Evolutionary conservation across 257 asterid species (phyloP).

Genomic region (Plectranthus barbatus): DNA sequence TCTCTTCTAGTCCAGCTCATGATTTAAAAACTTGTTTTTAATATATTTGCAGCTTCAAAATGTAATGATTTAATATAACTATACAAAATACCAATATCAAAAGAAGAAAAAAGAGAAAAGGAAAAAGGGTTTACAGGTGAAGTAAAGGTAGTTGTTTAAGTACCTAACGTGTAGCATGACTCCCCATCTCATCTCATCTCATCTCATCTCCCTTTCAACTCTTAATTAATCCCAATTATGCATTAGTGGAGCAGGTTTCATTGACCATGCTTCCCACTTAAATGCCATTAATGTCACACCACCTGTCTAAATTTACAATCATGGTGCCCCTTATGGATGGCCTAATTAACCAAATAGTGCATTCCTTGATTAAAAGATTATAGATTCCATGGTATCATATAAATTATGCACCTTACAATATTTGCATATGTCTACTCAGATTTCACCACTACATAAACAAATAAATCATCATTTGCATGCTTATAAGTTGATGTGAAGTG

Average conservation of each 20-base stretch:
- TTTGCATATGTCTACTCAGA: no score
- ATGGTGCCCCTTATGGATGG: not conserved
- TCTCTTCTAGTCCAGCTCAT: no score
- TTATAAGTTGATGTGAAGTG: not conserved
- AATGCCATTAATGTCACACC: not conserved
- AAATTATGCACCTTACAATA: no score
- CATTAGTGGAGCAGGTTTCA: constrained; percentile 19
- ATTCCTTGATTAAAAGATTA: no score
- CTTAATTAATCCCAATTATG: constrained; percentile 21
- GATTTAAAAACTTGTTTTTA: no score
- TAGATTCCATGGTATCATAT: no score
- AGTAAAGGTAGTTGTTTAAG: constrained; percentile 25
- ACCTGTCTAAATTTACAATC: not conserved
- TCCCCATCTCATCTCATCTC: constrained; percentile 19
- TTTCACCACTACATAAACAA: no score
- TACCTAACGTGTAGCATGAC: constrained; percentile 32
- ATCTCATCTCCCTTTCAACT: constrained; percentile 8
- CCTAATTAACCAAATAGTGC: no score
- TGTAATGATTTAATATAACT: no score
- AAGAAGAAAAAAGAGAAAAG: not conserved
- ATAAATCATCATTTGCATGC: no score
- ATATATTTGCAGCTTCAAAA: no score
- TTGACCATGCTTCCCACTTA: constrained; percentile 9
- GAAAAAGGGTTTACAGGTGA: constrained; percentile 9
- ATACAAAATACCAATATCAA: not conserved